Base-by-base conservation (phyloP, 441 rosid genomes). In the Metrosideros polymorpha region DNA sequence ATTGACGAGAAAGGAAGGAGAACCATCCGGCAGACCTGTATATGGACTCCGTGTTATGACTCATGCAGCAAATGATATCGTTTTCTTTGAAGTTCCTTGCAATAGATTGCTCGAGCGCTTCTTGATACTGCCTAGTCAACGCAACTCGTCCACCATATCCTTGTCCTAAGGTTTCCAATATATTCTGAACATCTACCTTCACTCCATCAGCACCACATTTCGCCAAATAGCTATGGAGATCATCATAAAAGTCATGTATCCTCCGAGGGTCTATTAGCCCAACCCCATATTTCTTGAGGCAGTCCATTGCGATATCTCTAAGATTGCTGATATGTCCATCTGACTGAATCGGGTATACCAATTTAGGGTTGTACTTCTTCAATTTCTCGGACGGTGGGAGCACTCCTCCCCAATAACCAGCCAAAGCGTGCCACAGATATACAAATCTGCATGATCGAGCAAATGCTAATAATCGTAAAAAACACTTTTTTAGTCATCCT, bases 391-490 rank as follows among this genome's bases (percentile, higher is more conserved):
- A 93, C 39, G 95, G 88, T 30, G 96, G 95, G 50, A 89, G 90
- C 45, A 93, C 89, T 39, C 98, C 98, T 89, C 97, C 96, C 98
- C 97, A 94, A 24, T 94, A 95, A 27, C 95, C 95, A 7, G 94
- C 89, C 86, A 94, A 87, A 43, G 96, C 95, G 50, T 94, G 97
- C 95, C 97, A 94, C 87, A 94, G 47, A 32, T 94, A 93, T 27
- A 93, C 95, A 88, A 91, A 92, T 83, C 95, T 94, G 92, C 89
- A 90, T 53, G 76, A 35, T 49, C 24, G 14, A 82, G 84, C 84
- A 49, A 82, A 8, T 82, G 24, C 84, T 3, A 29, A 6, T 82
- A 35, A 47, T 27, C 32, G 27, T 56, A 49, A 82, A 82, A 8
- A 10, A 32, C 25, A 63, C 45, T 32, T 35, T 66, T 39, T 66